phyloP scores from a whole-genome alignment of 352 stramenopile species.

The Phytophthora rubi region DNA sequence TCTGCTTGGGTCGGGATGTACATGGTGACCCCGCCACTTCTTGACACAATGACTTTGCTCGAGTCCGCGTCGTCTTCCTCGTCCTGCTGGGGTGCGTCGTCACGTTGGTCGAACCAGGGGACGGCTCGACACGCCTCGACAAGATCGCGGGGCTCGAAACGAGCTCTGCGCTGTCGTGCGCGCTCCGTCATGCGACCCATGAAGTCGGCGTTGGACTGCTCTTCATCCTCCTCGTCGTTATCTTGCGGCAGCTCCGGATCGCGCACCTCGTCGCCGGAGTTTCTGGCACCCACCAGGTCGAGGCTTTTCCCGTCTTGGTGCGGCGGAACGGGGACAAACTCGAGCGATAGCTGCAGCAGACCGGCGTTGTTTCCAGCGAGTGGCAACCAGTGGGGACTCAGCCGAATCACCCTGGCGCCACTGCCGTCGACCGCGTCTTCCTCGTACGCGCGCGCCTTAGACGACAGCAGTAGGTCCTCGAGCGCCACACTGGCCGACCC shows the following conservation, averaged over 20 bases:
- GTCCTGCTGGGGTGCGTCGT: constrained; percentile 15
- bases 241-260: constrained; percentile 22
- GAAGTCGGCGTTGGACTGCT: constrained; percentile 15
- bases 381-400: constrained; percentile 50
- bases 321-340: constrained; percentile 44
- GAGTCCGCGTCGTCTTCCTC: constrained; percentile 7
- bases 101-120: constrained; percentile 37
- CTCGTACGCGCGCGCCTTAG: constrained; percentile 25
- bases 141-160: constrained; percentile 37
- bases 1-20: constrained; percentile 49
- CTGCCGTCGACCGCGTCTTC: constrained; percentile 24
- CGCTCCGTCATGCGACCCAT: constrained; percentile 19
- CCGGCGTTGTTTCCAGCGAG: constrained; percentile 48
- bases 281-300: constrained; percentile 6
- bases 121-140: constrained; percentile 14
- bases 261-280: constrained; percentile 5
- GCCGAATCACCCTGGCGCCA: constrained; percentile 14
- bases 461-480: constrained; percentile 39
- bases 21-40: constrained; percentile 55
- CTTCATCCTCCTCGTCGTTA: constrained; percentile 18
- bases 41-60: constrained; percentile 43
- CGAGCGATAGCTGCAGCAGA: constrained; percentile 57
- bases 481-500: constrained; percentile 43
- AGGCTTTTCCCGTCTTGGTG: constrained; percentile 5
- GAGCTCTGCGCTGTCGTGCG: constrained; percentile 23